Base-by-base conservation (phyloP, 805 yeast species). In the Komagataella kurtzmanii region DNA sequence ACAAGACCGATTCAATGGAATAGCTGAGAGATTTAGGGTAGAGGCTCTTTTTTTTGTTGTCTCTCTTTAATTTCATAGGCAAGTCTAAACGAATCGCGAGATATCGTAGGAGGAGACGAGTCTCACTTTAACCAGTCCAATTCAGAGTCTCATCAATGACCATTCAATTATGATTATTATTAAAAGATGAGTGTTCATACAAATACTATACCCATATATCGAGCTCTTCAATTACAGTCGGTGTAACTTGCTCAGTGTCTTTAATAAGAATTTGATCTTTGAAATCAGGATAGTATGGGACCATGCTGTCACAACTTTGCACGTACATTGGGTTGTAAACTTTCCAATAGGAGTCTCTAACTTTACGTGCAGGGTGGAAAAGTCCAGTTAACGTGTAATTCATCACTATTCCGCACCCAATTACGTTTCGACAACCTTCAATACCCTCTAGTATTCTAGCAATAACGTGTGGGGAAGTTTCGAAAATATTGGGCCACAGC, bases 391-490 rank as follows among this genome's bases (percentile, higher is more conserved):
- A 79, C 0, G 85, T 59, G 64, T 93, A 93, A 58, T 85, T 81
- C 73, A 85, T 63, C 52, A 85, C 71, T 1, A 80, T 59, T 0
- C 96, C 97, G 4, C 78, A 74, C 0, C 99, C 99, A 12, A 90
- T 63, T 0, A 83, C 83, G 48, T 75, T 69, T 43, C 91, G 71
- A 24, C 88, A 62, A 1, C 87, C 83, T 54, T 85, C 89, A 24
- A 93, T 70, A 51, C 90, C 85, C 52, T 88, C 97, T 48, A 86
- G 56, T 1, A 93, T 81, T 56, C 98, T 77, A 7, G 71, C 74
- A 52, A 90, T 89, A 12, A 90, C 97, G 65, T 93, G 99, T 0
- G 98, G 98, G 0, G 97, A 89, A 0, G 96, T 86, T 64, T 91
- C 99, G 62, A 80, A 89, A 2, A 93, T 72, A 63, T 93, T 93